Percentiles rank a stretch among this genome's conserved stretches.
Conservation (phyloP, 768 basidiomycete genomes). For the Cystofilobasidium bisporidii region DNA sequence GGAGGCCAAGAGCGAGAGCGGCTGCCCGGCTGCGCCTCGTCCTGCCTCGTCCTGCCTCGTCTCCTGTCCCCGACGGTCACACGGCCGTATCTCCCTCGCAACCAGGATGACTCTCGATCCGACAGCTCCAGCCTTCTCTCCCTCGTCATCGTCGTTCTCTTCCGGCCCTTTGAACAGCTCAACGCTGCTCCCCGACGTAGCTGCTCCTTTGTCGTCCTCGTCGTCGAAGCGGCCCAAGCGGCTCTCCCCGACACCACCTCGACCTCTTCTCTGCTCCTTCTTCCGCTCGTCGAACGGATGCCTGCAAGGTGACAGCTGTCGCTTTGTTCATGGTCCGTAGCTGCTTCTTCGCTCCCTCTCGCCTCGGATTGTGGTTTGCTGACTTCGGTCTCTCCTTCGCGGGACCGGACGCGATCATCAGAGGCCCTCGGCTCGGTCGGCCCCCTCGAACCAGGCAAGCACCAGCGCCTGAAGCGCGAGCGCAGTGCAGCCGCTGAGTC, state of each 20-base stretch:
- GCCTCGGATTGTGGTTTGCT: background rate
- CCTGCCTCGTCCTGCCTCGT: no score
- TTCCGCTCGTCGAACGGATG: background rate
- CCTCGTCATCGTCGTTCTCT: no score
- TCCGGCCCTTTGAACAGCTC: no score
- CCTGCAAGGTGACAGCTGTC: background rate
- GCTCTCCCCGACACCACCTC: background rate
- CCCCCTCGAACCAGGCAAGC: background rate
- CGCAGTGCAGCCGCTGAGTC: background rate
- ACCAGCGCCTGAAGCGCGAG: background rate
- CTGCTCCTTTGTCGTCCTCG: background rate
- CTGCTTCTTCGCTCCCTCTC: background rate
- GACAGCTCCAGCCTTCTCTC: no score
- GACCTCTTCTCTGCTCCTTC: background rate
- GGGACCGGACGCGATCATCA: background rate
- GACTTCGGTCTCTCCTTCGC: background rate
- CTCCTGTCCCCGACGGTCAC: no score
- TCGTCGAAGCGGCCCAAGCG: background rate
- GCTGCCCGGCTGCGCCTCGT: no score
- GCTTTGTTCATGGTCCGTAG: background rate
- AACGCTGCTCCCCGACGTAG: no score
- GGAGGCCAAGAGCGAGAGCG: no score
- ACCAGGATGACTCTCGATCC: no score
- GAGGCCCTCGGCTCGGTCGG: background rate
- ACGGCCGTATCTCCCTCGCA: no score